These are phyloP conservation scores for Notholithocarpus densiflorus DNA, from an alignment of 306 rosid species.

Conservation along the genomic window DNA sequence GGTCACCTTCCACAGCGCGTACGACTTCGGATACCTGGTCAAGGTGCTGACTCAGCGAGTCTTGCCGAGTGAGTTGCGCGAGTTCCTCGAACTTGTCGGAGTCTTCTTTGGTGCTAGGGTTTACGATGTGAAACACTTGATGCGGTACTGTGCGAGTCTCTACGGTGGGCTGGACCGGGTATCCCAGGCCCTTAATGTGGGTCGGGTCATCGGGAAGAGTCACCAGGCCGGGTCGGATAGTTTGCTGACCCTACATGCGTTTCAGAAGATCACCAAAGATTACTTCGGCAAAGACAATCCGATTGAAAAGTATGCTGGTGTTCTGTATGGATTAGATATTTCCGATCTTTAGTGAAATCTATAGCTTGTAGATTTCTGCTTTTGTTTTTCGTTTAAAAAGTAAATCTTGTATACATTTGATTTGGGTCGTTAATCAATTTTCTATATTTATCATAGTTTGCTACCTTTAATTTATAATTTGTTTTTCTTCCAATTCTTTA, in stretches of 20 bases:
- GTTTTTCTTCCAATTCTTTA: neutral
- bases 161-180: slow-evolving; percentile 62
- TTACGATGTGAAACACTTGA: slow-evolving; percentile 64
- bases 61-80: slow-evolving; percentile 39
- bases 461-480: neutral
- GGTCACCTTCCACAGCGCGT: slow-evolving; percentile 69
- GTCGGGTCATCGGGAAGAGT: slow-evolving; percentile 44
- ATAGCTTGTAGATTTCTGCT: slow-evolving; percentile 17
- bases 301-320: slow-evolving; percentile 45
- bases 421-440: slow-evolving; percentile 1
- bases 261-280: slow-evolving; percentile 36
- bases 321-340: slow-evolving; percentile 56
- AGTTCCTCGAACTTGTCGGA: slow-evolving; percentile 35
- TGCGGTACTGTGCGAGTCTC: slow-evolving; percentile 37
- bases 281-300: slow-evolving; percentile 23
- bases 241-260: slow-evolving; percentile 53
- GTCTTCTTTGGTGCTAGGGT: slow-evolving; percentile 52
- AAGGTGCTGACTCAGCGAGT: slow-evolving; percentile 45
- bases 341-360: slow-evolving; percentile 8
- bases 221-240: slow-evolving; percentile 83
- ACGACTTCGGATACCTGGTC: slow-evolving; percentile 69
- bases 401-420: slow-evolving; percentile 31
- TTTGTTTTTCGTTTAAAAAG: neutral
- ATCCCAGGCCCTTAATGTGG: slow-evolving; percentile 34
- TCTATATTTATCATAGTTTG: neutral